phyloP scores from a whole-genome alignment of 306 rosid species.

The Dalbergia cochinchinensis region DNA sequence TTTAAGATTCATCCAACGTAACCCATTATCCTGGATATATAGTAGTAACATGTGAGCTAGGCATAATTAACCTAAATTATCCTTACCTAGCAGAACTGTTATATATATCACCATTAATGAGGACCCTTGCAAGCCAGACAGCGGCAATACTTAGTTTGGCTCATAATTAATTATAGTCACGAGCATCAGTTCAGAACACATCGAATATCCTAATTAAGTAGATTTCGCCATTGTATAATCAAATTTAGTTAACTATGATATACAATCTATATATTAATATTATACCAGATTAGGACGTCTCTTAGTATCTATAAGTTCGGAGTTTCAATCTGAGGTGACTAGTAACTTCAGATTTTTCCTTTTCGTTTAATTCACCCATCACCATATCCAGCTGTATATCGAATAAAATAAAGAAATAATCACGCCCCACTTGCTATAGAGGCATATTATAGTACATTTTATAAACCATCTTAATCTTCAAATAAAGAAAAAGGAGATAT shows the following conservation, averaged over 20 bases:
- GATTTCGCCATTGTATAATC: neutral
- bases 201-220: neutral
- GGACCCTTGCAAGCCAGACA: neutral
- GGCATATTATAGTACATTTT: neutral
- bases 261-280: neutral
- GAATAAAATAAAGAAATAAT: conserved; percentile 4
- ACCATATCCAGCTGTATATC: neutral
- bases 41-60: neutral
- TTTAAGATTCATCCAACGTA: neutral
- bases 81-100: neutral
- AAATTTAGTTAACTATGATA: neutral
- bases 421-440: neutral
- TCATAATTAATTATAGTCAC: neutral
- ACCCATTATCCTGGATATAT: neutral
- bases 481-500: neutral
- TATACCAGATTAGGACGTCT: neutral
- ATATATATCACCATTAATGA: neutral
- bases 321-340: neutral
- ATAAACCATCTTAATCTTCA: neutral
- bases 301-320: neutral
- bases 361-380: neutral
- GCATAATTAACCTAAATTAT: neutral
- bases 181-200: conserved; percentile 3
- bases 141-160: conserved; percentile 15
- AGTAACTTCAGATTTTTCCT: neutral